A percentile compares a stretch with the other conserved stretches of the same genome.
These are phyloP conservation scores for Paecilomyces sp. DNA, from an alignment of 2,329 filamentous ascomycete species.

Conservation along the genomic window DNA sequence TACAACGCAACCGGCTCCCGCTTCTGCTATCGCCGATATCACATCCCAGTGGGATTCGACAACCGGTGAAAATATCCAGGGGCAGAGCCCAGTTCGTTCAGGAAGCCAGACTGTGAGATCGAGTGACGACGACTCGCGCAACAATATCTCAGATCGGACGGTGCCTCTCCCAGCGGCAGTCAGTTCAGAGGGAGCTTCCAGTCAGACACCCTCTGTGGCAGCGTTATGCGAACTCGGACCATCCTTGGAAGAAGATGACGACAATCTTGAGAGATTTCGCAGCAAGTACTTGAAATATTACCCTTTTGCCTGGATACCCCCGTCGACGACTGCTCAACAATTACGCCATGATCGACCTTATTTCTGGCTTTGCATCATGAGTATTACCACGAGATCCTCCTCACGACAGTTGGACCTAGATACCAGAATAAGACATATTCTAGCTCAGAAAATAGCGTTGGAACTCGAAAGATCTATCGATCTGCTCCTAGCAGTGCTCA, in stretches of 20 bases:
- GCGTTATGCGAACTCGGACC: constrained; percentile 3
- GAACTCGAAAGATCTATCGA: constrained; percentile 47
- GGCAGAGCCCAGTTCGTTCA: not conserved
- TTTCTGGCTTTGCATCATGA: constrained; percentile 45
- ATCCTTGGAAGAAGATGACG: constrained; percentile 32
- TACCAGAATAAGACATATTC: constrained; percentile 36
- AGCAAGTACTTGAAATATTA: constrained; percentile 36
- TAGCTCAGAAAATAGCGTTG: constrained; percentile 43
- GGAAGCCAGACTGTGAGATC: not conserved
- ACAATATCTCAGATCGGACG: not conserved
- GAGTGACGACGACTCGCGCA: not conserved
- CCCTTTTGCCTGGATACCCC: constrained; percentile 39
- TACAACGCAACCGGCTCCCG: constrained; percentile 5
- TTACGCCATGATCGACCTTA: constrained; percentile 41
- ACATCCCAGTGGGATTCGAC: not conserved
- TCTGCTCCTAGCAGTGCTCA: constrained; percentile 45
- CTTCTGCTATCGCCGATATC: not conserved
- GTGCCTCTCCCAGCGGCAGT: not conserved
- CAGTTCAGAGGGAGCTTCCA: not conserved
- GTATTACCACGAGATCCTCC: constrained; percentile 38
- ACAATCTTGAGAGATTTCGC: constrained; percentile 36
- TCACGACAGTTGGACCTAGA: constrained; percentile 34
- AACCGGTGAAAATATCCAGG: not conserved
- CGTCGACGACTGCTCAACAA: constrained; percentile 29
- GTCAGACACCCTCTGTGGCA: not conserved